Percentiles rank a stretch among this genome's conserved stretches.
These are phyloP conservation scores for Aspergillus mulundensis DNA, from an alignment of 495 filamentous ascomycete genomes.

Conservation along the genomic window DNA sequence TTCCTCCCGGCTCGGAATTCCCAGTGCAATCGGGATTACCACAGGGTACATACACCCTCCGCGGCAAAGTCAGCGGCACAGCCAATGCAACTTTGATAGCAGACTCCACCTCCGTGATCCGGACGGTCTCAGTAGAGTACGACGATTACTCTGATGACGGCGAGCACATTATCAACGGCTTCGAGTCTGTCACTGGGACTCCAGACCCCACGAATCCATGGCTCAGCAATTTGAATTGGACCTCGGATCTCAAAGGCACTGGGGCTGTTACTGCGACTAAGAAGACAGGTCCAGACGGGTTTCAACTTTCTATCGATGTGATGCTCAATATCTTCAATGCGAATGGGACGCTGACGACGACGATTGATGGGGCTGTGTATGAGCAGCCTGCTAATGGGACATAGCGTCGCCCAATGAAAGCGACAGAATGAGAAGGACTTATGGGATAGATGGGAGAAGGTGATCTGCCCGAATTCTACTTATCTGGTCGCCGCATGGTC, in stretches of 20 bases:
- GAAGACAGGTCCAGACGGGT: conserved; percentile 18
- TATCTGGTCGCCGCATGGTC: too few species aligned
- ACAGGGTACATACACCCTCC: conserved; percentile 11
- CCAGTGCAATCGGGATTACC: not conserved
- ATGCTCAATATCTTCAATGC: conserved; percentile 22
- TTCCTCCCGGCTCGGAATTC: not conserved
- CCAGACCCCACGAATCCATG: not conserved
- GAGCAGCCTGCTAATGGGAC: conserved; percentile 23
- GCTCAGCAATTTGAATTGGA: conserved; percentile 19
- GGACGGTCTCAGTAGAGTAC: conserved; percentile 18
- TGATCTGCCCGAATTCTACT: too few species aligned
- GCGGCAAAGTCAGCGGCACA: conserved; percentile 8
- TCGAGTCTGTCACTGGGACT: conserved; percentile 13
- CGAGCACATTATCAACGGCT: conserved; percentile 11
- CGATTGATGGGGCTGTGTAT: conserved; percentile 18
- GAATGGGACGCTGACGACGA: conserved; percentile 24
- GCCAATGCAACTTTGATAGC: conserved; percentile 6
- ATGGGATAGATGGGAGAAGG: too few species aligned
- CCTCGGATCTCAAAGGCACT: conserved; percentile 15
- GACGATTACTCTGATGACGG: conserved; percentile 24
- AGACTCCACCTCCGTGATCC: not conserved
- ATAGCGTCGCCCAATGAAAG: too few species aligned
- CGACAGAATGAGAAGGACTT: too few species aligned
- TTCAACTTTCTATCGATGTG: conserved; percentile 19
- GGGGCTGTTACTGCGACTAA: conserved; percentile 15